These are phyloP conservation scores for Claviceps paspali DNA, from an alignment of 2,329 filamentous ascomycete genomes.

Conservation along the genomic window DNA sequence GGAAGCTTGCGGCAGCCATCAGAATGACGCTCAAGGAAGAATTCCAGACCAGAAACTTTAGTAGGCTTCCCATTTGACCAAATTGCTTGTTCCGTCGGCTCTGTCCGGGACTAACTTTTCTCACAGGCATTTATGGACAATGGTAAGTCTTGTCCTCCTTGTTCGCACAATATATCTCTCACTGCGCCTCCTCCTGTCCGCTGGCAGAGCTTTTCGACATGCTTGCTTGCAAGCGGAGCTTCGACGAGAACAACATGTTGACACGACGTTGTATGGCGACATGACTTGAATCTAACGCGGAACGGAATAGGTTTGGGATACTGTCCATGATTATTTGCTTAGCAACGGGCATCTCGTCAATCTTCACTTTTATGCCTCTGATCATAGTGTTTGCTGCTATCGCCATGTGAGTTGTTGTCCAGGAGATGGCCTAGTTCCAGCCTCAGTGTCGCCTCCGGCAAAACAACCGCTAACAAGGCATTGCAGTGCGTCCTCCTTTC, in stretches of 20 bases:
- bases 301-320: conserved; percentile 43
- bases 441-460: neutral
- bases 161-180: neutral
- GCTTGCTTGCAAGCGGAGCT: neutral
- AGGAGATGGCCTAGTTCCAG: neutral
- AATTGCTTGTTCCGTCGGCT: neutral
- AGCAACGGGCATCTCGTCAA: conserved; percentile 52
- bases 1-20: conserved; percentile 12
- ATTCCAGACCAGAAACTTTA: conserved; percentile 60
- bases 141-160: conserved; percentile 36
- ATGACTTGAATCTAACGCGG: conserved; percentile 3
- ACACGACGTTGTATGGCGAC: neutral
- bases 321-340: conserved; percentile 57
- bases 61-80: conserved; percentile 28
- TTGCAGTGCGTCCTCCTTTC: conserved; percentile 49
- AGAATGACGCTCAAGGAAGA: conserved; percentile 59
- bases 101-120: conserved; percentile 2
- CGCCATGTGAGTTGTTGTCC: conserved; percentile 30
- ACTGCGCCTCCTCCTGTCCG: neutral
- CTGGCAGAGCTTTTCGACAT: neutral
- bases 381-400: conserved; percentile 38
- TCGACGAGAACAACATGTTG: neutral
- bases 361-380: conserved; percentile 38
- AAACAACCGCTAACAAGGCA: neutral
- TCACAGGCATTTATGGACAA: conserved; percentile 57